phyloP scores from a whole-genome alignment of 1,139 yeast genomes.

The Trichomonascaceae sp. region DNA sequence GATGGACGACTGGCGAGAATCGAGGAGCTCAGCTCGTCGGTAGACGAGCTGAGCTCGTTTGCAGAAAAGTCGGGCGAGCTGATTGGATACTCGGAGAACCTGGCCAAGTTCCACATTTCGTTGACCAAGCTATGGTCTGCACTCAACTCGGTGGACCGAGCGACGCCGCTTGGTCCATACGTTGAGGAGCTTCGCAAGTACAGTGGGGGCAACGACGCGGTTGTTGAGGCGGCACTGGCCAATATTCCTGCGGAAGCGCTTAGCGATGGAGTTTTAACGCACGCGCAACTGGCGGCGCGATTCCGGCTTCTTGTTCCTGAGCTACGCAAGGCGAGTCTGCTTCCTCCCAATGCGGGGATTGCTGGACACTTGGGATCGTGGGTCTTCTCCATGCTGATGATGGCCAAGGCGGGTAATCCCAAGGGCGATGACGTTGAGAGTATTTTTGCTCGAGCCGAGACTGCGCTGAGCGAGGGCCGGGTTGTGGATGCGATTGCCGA shows the following conservation, averaged over 20 bases:
- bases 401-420: constrained; percentile 51
- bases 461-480: constrained; percentile 61
- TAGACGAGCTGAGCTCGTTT: constrained; percentile 46
- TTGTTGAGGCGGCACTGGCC: constrained; percentile 32
- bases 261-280: constrained; percentile 42
- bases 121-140: constrained; percentile 40
- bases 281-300: constrained; percentile 47
- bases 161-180: constrained; percentile 27
- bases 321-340: constrained; percentile 72
- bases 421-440: constrained; percentile 79
- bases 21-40: constrained; percentile 42
- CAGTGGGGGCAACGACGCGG: constrained; percentile 35
- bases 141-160: constrained; percentile 26
- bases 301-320: constrained; percentile 69
- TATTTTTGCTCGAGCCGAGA: constrained; percentile 74
- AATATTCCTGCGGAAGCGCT: constrained; percentile 38
- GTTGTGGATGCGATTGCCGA: constrained; percentile 87
- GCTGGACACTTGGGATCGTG: constrained; percentile 80
- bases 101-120: constrained; percentile 44
- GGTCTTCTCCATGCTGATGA: constrained; percentile 60
- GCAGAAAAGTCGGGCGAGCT: constrained; percentile 47
- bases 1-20: constrained; percentile 65
- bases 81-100: constrained; percentile 41
- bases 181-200: constrained; percentile 24
- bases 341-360: constrained; percentile 92